Evolutionary conservation across 1,284 basidiomycete genomes (phyloP).

Genomic region (Moesziomyces sp.): DNA sequence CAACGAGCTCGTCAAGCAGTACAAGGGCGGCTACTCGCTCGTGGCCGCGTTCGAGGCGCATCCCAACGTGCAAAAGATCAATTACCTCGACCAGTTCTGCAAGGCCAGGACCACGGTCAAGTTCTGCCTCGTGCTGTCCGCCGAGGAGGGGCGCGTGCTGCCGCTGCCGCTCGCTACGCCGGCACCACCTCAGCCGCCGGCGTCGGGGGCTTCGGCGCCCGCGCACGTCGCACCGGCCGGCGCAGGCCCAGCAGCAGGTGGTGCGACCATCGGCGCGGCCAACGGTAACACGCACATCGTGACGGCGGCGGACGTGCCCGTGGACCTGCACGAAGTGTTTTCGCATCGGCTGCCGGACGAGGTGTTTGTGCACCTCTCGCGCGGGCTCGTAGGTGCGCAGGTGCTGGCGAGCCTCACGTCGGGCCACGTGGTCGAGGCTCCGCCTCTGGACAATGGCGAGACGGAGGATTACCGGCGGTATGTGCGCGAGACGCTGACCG

Average conservation of each 20-base stretch:
- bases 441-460: slow-evolving; percentile 93
- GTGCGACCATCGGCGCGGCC: slow-evolving; percentile 72
- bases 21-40: slow-evolving; percentile 59
- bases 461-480: slow-evolving; percentile 93
- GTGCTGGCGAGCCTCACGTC: slow-evolving; percentile 90
- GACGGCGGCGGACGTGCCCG: slow-evolving; percentile 85
- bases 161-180: slow-evolving; percentile 85
- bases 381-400: slow-evolving; percentile 86
- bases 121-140: slow-evolving; percentile 87
- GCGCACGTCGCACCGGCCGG: slow-evolving; percentile 28
- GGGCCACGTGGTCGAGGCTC: slow-evolving; percentile 82
- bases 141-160: slow-evolving; percentile 83
- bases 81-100: slow-evolving; percentile 88
- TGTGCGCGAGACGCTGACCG: slow-evolving; percentile 93
- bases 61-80: slow-evolving; percentile 78
- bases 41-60: slow-evolving; percentile 68
- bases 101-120: slow-evolving; percentile 91
- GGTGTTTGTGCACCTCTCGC: slow-evolving; percentile 93
- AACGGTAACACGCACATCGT: slow-evolving; percentile 72
- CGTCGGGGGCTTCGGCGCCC: slow-evolving; percentile 10
- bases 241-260: slow-evolving; percentile 70
- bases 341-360: slow-evolving; percentile 94
- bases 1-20: slow-evolving; percentile 69
- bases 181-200: slow-evolving; percentile 63
- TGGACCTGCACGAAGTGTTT: slow-evolving; percentile 93